Base-by-base conservation (phyloP, 2,329 filamentous ascomycete species). In the Xylariaceae sp. region DNA sequence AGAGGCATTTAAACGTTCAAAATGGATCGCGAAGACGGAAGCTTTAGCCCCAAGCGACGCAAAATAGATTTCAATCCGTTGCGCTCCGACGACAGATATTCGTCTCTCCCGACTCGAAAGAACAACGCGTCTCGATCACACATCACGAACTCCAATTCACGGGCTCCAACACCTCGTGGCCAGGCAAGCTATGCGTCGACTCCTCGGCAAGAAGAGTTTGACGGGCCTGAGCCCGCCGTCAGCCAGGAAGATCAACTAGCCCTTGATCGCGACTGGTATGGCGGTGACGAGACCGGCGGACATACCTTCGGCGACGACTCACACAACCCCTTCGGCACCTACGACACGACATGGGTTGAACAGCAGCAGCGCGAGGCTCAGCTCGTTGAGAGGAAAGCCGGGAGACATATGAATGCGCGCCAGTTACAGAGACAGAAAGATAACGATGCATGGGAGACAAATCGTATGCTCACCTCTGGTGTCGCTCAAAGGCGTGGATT, bases 391-490 rank as follows among this genome's bases (percentile, higher is more conserved):
- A 94, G 90, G 80, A 94, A 94, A 77, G 81, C 86, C 4, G 87
- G 82, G 68, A 83, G 78, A 56, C 80, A 85, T 3, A 81, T 88
- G 72, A 90, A 85, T 70, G 88, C 88, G 50, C 83, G 89, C 54
- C 87, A 88, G 62, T 81, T 90, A 59, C 91, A 96, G 74, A 90
- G 92, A 68, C 90, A 96, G 73, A 92, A 89, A 71, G 94, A 99
- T 71, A 92, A 94, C 49, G 94, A 99, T 75, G 93, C 92, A 0
- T 99, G 94, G 94, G 95, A 99, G 75, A 94, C 93, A 13, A 99
- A 99, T 73, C 89, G 94, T 60, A 97, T 99, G 94, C 81, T 99
- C 62, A 94, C 92, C 1, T 97, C 92, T 17, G 93, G 93, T 58
- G 92, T 99, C 15, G 94, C 94, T 15, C 95, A 99, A 74, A 81